Base-by-base conservation (phyloP, 73 alveolate genomes). In the Durusdinium trenchii region DNA sequence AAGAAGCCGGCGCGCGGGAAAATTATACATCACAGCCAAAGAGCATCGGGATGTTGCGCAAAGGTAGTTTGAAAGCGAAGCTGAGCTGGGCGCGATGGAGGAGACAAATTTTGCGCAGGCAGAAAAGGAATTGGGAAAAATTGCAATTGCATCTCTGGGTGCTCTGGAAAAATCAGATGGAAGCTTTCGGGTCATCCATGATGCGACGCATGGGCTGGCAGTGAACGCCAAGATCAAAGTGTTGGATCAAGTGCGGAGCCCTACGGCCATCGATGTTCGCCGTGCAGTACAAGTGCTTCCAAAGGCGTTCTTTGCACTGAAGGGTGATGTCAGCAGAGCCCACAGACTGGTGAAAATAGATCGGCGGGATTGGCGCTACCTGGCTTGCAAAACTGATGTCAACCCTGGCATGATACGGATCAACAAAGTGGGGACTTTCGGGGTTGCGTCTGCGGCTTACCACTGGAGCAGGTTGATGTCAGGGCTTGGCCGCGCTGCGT, bases 371-470 rank as follows among this genome's bases (percentile, higher is more conserved):
- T 86, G 83, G 95, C 38, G 64, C 18, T 46, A 7, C 16, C 82
- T 16, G 46, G 83, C 95, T 0, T 52, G 81, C 46, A 6, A 35
- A 20, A 50, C 94, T n/a, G 64, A 62, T 20, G 64, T 61, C 26
- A 30, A 83, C 6, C 42, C 60, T 20, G 62, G 42, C 23, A 43
- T 14, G 35, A 7, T 86, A 16, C 60, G 95, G 95, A 46, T 86
- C 35, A 54, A 86, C 61, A 30, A 48, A 43, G 95, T 60, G 32
- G 95, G 84, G 35, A 86, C 95, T n/a, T 86, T 86, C 50, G 95
- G 95, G 3, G 46, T 86, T 10, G 43, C 95, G 1, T 86, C 95
- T 0, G 95, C 95, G 0, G 79, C 95, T n/a, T 86, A 57, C n/a
- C 82, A 43, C 62, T 86, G 84, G 95, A 45, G 69, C 47, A 36